Evolutionary conservation across 768 basidiomycete species (phyloP), one percentile per base, ranked within the genome.

Genomic region (Gloeopeniophorella convolvens): DNA sequence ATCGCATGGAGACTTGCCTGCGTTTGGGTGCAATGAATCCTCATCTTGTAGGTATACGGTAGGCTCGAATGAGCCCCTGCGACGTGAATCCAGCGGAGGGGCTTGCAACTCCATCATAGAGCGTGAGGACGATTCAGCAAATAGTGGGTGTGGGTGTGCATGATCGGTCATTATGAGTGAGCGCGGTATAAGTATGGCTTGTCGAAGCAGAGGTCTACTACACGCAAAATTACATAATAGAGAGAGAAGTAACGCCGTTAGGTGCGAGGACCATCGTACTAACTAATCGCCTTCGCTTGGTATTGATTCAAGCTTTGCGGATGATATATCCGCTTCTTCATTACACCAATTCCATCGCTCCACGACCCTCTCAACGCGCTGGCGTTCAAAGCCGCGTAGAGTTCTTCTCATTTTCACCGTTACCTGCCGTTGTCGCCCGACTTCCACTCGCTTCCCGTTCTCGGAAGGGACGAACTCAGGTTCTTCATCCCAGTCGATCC

Each of bases 331-430:
- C n/a, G n/a, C n/a, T n/a, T n/a, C n/a, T n/a, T n/a, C 34, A 28
- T 52, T 45, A 15, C 49, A 42, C 84, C 84, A 87, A 15, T 61
- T 70, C 84, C 85, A 89, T 43, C 74, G 72, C 66, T 89, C 87
- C 35, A 82, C 66, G 21, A 72, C 67, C 51, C 87, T 76, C 60
- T 85, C 82, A 55, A 87, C 76, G 42, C 78, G 75, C 56, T 89
- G 86, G 56, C 86, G 70, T 61, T 89, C 87, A 34, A 88, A 35
- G 18, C 82, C 79, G 24, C 70, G 68, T 34, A 58, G 66, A 8
- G 76, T 78, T 63, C 70, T 74, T 53, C 84, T 74, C 52, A 82
- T 72, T 64, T 78, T 83, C 16, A 82, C 64, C 7, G 79, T 69
- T 30, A 78, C 70, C 45, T 79, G 76, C 40, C 69, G 70, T 34